Percentiles rank a stretch among this genome's conserved stretches.
Conservation (phyloP, 371 early-diverging fungal genomes). For the Mortierella sp. region DNA sequence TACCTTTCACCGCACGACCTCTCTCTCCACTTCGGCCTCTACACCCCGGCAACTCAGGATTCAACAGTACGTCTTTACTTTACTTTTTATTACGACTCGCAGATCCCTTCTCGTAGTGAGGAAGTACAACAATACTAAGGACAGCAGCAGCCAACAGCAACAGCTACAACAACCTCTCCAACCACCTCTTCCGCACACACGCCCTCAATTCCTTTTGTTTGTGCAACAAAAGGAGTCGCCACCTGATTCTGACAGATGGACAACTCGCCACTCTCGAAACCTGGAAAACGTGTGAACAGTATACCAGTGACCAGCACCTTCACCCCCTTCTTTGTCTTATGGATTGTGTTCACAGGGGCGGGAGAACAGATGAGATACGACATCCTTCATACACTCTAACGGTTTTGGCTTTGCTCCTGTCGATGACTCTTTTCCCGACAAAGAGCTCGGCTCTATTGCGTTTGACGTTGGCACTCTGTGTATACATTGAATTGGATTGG, state of each 20-base stretch:
- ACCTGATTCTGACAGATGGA: background rate
- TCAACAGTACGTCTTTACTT: constrained; percentile 3
- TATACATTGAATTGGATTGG: background rate
- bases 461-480: background rate
- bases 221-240: background rate
- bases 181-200: background rate
- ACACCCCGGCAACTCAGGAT: background rate
- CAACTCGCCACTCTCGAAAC: background rate
- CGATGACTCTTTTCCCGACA: background rate
- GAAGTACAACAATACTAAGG: too few species aligned
- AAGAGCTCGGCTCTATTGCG: background rate
- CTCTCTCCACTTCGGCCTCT: background rate
- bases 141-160: background rate
- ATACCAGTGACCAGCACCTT: background rate
- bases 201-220: background rate
- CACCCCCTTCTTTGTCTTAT: background rate
- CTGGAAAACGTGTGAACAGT: background rate
- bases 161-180: background rate
- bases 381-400: background rate
- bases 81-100: background rate
- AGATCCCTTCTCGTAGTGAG: background rate
- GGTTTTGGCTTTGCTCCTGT: background rate
- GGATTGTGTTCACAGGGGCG: background rate
- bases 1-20: background rate
- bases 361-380: too few species aligned